Conservation (phyloP, 2,329 filamentous ascomycete species). For the Colletotrichum plurivorum region DNA sequence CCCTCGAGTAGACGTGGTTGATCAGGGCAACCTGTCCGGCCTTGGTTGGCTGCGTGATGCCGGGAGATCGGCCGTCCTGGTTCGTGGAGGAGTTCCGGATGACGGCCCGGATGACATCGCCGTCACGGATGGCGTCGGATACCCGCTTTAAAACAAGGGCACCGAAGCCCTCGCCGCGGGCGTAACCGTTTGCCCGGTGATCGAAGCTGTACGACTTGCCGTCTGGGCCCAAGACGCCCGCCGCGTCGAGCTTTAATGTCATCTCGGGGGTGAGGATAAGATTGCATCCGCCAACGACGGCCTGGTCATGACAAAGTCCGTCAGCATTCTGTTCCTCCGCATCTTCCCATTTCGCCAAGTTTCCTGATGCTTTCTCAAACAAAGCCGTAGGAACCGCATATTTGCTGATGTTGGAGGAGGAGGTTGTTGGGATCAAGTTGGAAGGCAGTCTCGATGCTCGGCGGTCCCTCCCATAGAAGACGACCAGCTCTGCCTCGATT, state of each 20-base stretch:
- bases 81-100: constrained; percentile 55
- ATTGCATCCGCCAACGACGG: constrained; percentile 45
- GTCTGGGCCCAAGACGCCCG: constrained; percentile 45
- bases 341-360: not conserved
- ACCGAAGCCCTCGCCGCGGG: constrained; percentile 62
- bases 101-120: constrained; percentile 54
- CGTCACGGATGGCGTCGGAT: constrained; percentile 58
- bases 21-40: constrained; percentile 53
- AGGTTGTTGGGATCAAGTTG: too few species aligned
- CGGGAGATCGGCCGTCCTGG: constrained; percentile 58
- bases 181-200: constrained; percentile 50
- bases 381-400: too few species aligned
- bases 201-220: constrained; percentile 52
- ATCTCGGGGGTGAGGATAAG: constrained; percentile 41
- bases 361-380: too few species aligned
- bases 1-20: constrained; percentile 51
- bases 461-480: too few species aligned
- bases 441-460: too few species aligned
- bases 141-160: constrained; percentile 66
- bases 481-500: too few species aligned
- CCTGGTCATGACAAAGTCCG: constrained; percentile 30
- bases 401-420: too few species aligned
- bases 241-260: constrained; percentile 32
- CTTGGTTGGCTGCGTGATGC: constrained; percentile 53
- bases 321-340: not conserved